Conservation (phyloP, 2,329 filamentous ascomycete species). For the Metarhizium anisopliae region DNA sequence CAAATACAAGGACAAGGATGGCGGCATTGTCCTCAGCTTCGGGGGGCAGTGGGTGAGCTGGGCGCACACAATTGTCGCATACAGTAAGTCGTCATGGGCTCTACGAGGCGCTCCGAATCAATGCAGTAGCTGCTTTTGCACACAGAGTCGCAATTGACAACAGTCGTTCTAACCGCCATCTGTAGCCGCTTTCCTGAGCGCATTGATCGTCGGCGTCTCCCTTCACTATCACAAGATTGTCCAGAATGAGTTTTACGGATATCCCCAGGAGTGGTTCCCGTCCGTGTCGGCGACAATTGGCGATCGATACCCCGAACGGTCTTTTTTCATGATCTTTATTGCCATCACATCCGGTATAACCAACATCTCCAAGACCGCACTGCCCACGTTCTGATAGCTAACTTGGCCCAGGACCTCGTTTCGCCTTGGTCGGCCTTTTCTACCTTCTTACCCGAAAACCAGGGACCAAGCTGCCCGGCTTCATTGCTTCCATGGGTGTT, state of each 20-base stretch:
- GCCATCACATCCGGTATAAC: conserved; percentile 77
- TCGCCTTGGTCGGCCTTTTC: conserved; percentile 83
- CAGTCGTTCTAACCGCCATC: conserved; percentile 10
- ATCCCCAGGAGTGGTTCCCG: conserved; percentile 92
- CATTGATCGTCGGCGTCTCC: conserved; percentile 67
- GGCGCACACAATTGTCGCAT: conserved; percentile 76
- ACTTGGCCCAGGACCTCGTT: conserved; percentile 62
- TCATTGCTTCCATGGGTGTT: conserved; percentile 70
- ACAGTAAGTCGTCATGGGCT: conserved; percentile 45
- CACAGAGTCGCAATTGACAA: neutral
- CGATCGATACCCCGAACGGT: conserved; percentile 92
- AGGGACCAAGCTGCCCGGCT: conserved; percentile 67
- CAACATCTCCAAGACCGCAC: neutral
- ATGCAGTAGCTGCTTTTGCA: neutral
- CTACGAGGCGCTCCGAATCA: neutral
- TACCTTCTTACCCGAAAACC: conserved; percentile 78
- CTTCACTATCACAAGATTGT: conserved; percentile 97
- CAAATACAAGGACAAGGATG: conserved; percentile 57
- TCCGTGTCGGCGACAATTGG: conserved; percentile 96
- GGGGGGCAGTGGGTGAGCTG: conserved; percentile 88
- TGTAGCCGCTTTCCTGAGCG: conserved; percentile 74
- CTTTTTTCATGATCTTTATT: conserved; percentile 96
- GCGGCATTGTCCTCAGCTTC: conserved; percentile 52
- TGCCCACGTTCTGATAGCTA: neutral
- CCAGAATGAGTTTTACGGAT: conserved; percentile 91